These are phyloP conservation scores for Penicillium taxi DNA, from an alignment of 495 filamentous ascomycete genomes.

Conservation along the genomic window DNA sequence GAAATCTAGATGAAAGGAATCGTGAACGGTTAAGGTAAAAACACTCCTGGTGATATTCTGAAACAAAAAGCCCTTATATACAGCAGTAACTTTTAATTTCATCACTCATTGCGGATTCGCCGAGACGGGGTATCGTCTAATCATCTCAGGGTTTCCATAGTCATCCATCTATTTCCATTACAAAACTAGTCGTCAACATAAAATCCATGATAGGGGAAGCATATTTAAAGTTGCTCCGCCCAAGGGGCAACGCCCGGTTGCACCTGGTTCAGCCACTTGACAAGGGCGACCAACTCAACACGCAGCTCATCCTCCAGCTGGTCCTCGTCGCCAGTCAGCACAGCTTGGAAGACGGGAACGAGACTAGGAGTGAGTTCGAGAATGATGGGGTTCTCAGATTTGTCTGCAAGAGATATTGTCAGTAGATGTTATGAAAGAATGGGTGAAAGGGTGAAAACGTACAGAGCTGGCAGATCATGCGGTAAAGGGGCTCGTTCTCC, in stretches of 20 bases:
- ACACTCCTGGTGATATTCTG: background rate
- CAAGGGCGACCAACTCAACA: slow-evolving; percentile 57
- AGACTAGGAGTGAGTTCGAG: slow-evolving; percentile 68
- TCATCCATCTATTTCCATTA: slow-evolving; percentile 31
- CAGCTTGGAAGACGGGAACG: slow-evolving; percentile 70
- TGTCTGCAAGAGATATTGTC: too few species aligned
- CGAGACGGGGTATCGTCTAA: slow-evolving; percentile 39
- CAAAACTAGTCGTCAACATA: slow-evolving; percentile 17
- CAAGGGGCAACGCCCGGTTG: slow-evolving; percentile 38
- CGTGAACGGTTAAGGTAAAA: too few species aligned
- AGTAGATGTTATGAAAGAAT: too few species aligned
- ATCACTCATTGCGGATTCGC: slow-evolving; percentile 29
- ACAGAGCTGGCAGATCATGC: slow-evolving; percentile 80
- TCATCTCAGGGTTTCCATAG: slow-evolving; percentile 24
- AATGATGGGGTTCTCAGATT: slow-evolving; percentile 61
- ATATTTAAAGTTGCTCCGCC: slow-evolving; percentile 37
- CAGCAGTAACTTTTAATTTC: slow-evolving; percentile 25
- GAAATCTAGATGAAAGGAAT: too few species aligned
- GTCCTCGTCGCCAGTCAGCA: slow-evolving; percentile 68
- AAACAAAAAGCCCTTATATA: slow-evolving; percentile 21
- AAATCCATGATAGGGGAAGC: slow-evolving; percentile 7
- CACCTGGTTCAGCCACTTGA: slow-evolving; percentile 59
- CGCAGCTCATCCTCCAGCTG: slow-evolving; percentile 81
- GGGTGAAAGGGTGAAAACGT: too few species aligned
- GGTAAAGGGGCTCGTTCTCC: slow-evolving; percentile 89